Evolutionary conservation across 2,329 filamentous ascomycete genomes (phyloP).

Genomic region (Fusarium multiceps): DNA sequence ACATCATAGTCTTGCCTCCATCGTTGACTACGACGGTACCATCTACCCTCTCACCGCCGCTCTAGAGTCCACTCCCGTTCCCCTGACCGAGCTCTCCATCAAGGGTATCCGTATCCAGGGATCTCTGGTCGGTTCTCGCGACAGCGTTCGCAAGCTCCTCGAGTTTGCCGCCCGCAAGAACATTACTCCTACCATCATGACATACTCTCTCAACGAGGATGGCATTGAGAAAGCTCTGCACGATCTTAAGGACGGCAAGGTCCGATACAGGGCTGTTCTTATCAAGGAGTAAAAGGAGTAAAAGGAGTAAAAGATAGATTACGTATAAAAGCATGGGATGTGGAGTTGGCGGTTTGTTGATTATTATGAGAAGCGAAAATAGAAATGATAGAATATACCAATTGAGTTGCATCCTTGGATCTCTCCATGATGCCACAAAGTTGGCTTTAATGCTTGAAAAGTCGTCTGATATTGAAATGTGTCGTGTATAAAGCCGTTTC

Average conservation of each 20-base stretch:
- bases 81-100: slow-evolving; percentile 25
- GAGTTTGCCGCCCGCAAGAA: slow-evolving; percentile 45
- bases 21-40: slow-evolving; percentile 28
- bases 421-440: no score
- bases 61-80: slow-evolving; percentile 22
- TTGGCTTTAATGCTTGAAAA: no score
- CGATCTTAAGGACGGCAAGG: slow-evolving; percentile 49
- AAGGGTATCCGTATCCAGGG: slow-evolving; percentile 30
- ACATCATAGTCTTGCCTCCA: background rate
- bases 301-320: slow-evolving; percentile 11
- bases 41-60: slow-evolving; percentile 34
- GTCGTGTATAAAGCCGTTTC: background rate
- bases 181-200: slow-evolving; percentile 46
- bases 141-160: slow-evolving; percentile 40
- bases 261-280: slow-evolving; percentile 47
- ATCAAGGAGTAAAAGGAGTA: slow-evolving; percentile 37
- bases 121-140: slow-evolving; percentile 26
- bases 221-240: slow-evolving; percentile 52
- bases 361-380: background rate
- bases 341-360: background rate
- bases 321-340: background rate
- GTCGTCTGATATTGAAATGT: no score
- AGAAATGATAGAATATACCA: slow-evolving; percentile 8
- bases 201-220: slow-evolving; percentile 46
- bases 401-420: no score